Evolutionary conservation across 2,329 filamentous ascomycete species (phyloP), one percentile per base, ranked within the genome.

Genomic region (Botrytis deweyae): DNA sequence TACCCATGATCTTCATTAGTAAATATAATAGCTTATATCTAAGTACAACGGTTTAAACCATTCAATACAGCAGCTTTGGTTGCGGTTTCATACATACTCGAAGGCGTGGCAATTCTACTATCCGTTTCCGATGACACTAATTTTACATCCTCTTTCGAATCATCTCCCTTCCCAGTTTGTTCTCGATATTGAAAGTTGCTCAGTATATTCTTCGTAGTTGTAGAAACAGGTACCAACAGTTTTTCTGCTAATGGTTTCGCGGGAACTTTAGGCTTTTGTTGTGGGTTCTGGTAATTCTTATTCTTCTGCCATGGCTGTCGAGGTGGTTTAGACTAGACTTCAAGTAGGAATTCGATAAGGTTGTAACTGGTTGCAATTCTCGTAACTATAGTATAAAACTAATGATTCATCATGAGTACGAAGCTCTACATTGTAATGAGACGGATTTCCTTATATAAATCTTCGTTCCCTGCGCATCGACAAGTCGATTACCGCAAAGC

Each of bases 141-240:
- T 75, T 72, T 76, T 38, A 77, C 76, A 22, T 75, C 70, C 4
- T 71, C 25, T 52, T 77, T 80, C 70, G 77, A 80, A 70, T 72
- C 67, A 38, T 70, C 72, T n/a, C 80, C 76, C 4, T 77, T 75
- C 40, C 75, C 76, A 20, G 80, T 5, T 25, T 75, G 71, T 44
- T 74, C 74, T 29, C 85, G 83, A 76, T 89, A 91, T 73, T 88
- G 87, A 79, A 88, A 88, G 46, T 83, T 82, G 74, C 86, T 87
- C 46, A 91, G 84, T 78, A 91, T 91, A 76, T 84, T 88, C 79
- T 88, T 91, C 18, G 89, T 90, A 14, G 84, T 84, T 46, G 88
- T 85, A 58, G 89, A 91, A 44, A 82, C 74, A 52, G 78, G 78
- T 42, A 81, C 49, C 2, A 78, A 77, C 20, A 77, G 78, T 67